Evolutionary conservation across 2,329 filamentous ascomycete genomes (phyloP).

Genomic region (Torrubiella hemipterigena): DNA sequence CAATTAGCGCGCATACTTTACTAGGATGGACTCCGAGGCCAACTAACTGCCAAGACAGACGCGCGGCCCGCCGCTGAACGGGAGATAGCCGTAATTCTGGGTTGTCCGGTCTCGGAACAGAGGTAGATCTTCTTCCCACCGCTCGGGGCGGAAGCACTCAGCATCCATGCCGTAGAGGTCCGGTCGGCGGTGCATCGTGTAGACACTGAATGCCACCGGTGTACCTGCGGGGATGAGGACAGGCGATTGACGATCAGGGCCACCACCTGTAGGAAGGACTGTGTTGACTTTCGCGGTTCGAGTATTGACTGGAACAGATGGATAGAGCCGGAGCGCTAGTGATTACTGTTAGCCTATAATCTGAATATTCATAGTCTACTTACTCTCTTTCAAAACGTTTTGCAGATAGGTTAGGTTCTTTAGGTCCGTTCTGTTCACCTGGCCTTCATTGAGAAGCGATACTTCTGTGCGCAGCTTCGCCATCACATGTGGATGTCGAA

Average conservation of each 20-base stretch:
- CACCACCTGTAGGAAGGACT: constrained; percentile 5
- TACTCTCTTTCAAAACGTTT: constrained; percentile 9
- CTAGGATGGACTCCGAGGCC: too few relatives aligned
- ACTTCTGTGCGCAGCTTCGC: neutral
- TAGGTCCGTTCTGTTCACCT: constrained; percentile 8
- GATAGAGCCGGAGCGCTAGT: constrained; percentile 11
- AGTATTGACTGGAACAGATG: constrained; percentile 6
- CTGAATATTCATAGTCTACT: constrained; percentile 5
- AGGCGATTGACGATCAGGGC: constrained; percentile 4
- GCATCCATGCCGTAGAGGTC: constrained; percentile 24
- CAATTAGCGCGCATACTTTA: neutral
- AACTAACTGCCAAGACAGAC: constrained; percentile 31
- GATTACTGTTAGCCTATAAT: neutral
- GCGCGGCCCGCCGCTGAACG: constrained; percentile 32
- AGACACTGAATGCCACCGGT: constrained; percentile 14
- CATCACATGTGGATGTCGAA: constrained; percentile 1
- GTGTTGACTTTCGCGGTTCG: constrained; percentile 3
- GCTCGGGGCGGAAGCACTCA: constrained; percentile 26
- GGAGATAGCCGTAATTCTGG: constrained; percentile 19
- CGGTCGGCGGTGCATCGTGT: constrained; percentile 24
- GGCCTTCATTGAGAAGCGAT: neutral
- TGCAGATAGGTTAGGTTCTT: constrained; percentile 10
- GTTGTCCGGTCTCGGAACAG: too few relatives aligned
- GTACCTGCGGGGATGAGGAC: constrained; percentile 1
- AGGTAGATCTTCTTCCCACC: constrained; percentile 26